phyloP scores from a whole-genome alignment of 495 filamentous ascomycete species.

The Daldinia concentrica region DNA sequence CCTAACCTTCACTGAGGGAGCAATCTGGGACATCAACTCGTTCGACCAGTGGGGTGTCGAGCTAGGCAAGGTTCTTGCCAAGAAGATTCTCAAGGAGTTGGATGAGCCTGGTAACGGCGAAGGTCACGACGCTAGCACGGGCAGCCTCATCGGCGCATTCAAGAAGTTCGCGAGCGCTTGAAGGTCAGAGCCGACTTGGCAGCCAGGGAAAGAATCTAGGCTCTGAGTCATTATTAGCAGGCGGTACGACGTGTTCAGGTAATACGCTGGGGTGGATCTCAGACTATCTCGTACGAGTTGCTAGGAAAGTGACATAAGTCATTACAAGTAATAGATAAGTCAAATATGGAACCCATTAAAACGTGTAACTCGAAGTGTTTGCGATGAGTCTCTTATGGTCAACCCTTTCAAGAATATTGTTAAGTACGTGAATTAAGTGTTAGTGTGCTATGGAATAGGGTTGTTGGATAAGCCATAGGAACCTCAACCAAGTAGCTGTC shows the following conservation, averaged over 20 bases:
- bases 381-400: not conserved
- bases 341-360: not conserved
- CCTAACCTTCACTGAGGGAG: constrained; percentile 96
- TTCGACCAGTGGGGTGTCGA: constrained; percentile 99
- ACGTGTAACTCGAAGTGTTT: not conserved
- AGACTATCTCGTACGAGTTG: constrained; percentile 1
- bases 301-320: not conserved
- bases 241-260: constrained; percentile 13
- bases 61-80: constrained; percentile 94
- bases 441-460: no score
- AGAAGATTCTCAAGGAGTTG: constrained; percentile 83
- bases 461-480: no score
- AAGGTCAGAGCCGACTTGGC: constrained; percentile 36
- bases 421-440: no score
- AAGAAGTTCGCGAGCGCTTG: constrained; percentile 63
- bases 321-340: constrained; percentile 10
- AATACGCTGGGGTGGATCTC: not conserved
- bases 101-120: constrained; percentile 74
- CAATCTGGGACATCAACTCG: constrained; percentile 98
- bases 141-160: constrained; percentile 87
- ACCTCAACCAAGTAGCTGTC: no score
- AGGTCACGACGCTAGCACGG: constrained; percentile 86
- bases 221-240: constrained; percentile 28
- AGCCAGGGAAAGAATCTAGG: constrained; percentile 15
- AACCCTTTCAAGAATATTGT: no score